Evolutionary conservation across 768 basidiomycete species (phyloP), one percentile per base, ranked within the genome.

Genomic region (Lanmaoa rubissima): DNA sequence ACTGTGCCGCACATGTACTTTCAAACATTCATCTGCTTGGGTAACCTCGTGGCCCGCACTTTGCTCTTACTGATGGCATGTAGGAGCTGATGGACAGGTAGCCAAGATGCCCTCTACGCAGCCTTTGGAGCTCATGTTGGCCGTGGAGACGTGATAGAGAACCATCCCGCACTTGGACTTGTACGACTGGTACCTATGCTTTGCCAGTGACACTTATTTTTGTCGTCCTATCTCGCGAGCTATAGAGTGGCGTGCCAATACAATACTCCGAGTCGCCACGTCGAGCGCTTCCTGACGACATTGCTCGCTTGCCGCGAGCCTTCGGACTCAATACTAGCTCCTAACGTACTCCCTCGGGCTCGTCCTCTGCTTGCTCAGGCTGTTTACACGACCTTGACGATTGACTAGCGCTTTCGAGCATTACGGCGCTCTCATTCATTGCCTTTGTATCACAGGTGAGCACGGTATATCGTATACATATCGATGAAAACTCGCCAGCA

Each of bases 1-100:
- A 65, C 48, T 40, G 54, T 65, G 66, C 59, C 58, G 56, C 67
- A 55, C 54, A 46, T 53, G 47, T 26, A 41, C 4, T 38, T 43
- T 56, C 45, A 16, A 36, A 53, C 41, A 32, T 39, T 36, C 51
- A 48, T 17, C 39, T 17, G 34, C 53, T 40, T 3, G 14, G 17
- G 38, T 19, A 42, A 40, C 44, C 52, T 38, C 50, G 24, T 38
- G 21, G 51, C 48, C 53, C 26, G 31, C 46, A 43, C 35, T 28
- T 45, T 31, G 44, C 17, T 36, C 48, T 55, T 46, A 36, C 38
- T 42, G 43, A 21, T 17, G 21, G 17, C 26, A 28, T 28, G 49
- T 34, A 51, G 34, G 43, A 35, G 36, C 31, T 21, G 40, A 45
- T 16, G 21, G 34, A 36, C 45, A 36, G n/a, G 19, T 26, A 19